Evolutionary conservation across 371 early-diverging fungal genomes (phyloP).

Genomic region (Apophysomyces trapeziformis): DNA sequence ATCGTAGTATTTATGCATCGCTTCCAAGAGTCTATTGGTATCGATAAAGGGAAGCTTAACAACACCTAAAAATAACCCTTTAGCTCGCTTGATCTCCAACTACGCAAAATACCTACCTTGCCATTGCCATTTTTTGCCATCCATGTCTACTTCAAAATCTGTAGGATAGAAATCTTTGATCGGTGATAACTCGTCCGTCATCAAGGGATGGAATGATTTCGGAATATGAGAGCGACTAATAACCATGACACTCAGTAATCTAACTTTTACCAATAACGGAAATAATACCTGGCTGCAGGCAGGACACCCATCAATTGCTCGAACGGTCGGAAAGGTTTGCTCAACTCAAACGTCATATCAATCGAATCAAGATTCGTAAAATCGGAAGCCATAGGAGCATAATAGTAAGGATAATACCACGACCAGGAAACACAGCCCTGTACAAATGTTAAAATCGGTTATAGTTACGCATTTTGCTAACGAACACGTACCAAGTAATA

Average conservation of each 20-base stretch:
- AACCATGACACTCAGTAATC: background rate
- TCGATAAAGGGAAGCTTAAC: conserved; percentile 96
- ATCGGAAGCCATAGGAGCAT: conserved; percentile 96
- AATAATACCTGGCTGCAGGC: conserved; percentile 76
- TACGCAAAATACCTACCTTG: conserved; percentile 65
- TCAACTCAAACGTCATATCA: conserved; percentile 78
- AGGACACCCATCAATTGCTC: conserved; percentile 99
- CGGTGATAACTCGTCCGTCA: conserved; percentile 84
- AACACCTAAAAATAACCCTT: conserved; percentile 58
- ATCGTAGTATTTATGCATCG: conserved; percentile 73
- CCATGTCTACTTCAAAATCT: conserved; percentile 93
- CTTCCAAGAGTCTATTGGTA: conserved; percentile 76
- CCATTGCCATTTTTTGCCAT: conserved; percentile 98
- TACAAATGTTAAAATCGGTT: background rate
- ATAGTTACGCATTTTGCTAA: background rate
- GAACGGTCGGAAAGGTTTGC: conserved; percentile 90
- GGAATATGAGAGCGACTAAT: conserved; percentile 82
- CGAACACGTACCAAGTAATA: conserved; percentile 78
- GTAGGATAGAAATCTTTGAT: conserved; percentile 96
- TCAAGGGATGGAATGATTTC: conserved; percentile 75
- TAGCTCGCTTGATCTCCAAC: background rate
- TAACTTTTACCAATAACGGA: too few species aligned
- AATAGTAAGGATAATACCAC: conserved; percentile 99
- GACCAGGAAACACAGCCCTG: conserved; percentile 94
- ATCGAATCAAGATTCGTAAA: conserved; percentile 80